Evolutionary conservation across 805 yeast species (phyloP), one percentile per base, ranked within the genome.

Genomic region (Ogataea methylovora): DNA sequence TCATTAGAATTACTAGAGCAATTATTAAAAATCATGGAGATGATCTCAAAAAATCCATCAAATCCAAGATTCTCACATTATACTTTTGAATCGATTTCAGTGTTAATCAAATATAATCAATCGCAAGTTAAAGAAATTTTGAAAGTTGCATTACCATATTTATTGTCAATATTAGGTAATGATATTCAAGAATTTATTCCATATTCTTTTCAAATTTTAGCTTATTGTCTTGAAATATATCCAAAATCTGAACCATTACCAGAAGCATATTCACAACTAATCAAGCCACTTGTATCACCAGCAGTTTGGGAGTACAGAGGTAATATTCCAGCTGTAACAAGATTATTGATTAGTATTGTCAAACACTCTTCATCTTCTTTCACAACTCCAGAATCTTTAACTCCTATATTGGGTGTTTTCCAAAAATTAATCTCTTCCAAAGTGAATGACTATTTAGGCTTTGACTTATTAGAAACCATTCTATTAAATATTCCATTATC

Each of bases 151-250:
- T 68, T 88, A 48, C 90, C 94, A 7, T 67, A 76, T 2, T 64
- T 84, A 37, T 61, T 88, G 40, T 60, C 61, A 1, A 73, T 88
- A 20, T 65, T 92, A 36, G 79, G 84, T 15, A 76, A 77, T 33
- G 97, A 92, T 48, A 83, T 92, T 30, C 90, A 88, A 47, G 99
- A 92, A 61, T 92, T 92, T 53, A 78, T 84, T 13, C 97, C 97
- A 9, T 92, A 92, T 51, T 78, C 82, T 5, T 82, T 94, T 60
- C 99, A 92, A 62, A 69, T 92, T n/a, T 65, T 92, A 38, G 79
- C 97, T 1, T 86, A 63, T 52, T 57, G 84, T 42, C 65, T 92
- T 29, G 94, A 84, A 44, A 62, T 64, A 15, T 67, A 71, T 27
- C 83, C 84, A 4, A 45, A 40, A 4, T 42, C 55, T 2, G 46